These are phyloP conservation scores for Ganoderma leucocontextum DNA, from an alignment of 1,284 basidiomycete species.

Conservation along the genomic window DNA sequence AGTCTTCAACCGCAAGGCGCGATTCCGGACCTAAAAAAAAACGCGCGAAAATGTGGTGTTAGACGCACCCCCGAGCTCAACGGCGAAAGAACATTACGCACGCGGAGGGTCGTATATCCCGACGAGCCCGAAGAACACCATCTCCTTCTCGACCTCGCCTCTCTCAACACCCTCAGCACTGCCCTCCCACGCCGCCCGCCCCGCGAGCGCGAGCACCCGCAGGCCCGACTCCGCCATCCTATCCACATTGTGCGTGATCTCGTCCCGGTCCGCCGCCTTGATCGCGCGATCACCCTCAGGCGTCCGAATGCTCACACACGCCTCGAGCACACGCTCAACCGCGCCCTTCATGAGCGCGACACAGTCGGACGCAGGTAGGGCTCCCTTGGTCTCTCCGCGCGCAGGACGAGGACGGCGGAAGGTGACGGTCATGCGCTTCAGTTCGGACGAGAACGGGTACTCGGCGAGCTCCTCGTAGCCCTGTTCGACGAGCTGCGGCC, in stretches of 20 bases:
- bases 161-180: neutral
- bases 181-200: neutral
- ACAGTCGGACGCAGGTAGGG: neutral
- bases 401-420: constrained; percentile 1
- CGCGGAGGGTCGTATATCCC: constrained; percentile 1
- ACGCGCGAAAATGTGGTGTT: no score
- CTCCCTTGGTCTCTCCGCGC: neutral
- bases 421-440: constrained; percentile 65
- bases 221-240: neutral
- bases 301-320: neutral
- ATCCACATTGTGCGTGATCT: neutral
- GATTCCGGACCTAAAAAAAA: no score
- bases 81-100: neutral
- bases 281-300: neutral
- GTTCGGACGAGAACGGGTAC: constrained; percentile 68
- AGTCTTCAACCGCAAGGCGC: constrained; percentile 66
- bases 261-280: neutral
- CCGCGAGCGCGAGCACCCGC: neutral
- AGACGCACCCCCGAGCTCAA: neutral
- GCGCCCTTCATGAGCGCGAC: neutral
- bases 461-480: constrained; percentile 35
- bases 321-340: neutral
- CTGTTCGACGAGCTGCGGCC: constrained; percentile 14
- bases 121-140: neutral
- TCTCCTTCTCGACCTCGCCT: neutral